Conservation (phyloP, 1,284 basidiomycete genomes). For the Stereum hirsutum region DNA sequence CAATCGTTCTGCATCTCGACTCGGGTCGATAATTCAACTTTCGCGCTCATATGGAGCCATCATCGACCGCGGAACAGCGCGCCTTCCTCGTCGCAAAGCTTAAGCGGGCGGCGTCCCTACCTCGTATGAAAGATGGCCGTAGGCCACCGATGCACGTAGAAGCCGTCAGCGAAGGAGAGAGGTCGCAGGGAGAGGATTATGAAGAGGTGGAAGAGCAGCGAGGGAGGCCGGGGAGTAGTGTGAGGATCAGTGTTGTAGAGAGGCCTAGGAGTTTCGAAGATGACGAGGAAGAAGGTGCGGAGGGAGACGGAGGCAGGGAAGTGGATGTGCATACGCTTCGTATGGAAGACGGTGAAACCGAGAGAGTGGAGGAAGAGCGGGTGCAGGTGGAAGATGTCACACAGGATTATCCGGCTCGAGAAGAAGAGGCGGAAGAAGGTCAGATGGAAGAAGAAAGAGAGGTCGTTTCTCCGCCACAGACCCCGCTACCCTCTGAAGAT, state of each 20-base stretch:
- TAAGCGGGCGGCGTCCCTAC: conserved; percentile 82
- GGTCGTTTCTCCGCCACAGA: conserved; percentile 13
- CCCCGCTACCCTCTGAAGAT: conserved; percentile 18
- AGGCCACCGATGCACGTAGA: conserved; percentile 77
- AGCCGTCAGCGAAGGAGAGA: conserved; percentile 70
- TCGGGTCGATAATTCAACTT: too few relatives aligned
- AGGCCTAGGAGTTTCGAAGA: not conserved
- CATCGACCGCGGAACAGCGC: conserved; percentile 58
- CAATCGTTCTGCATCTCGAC: too few relatives aligned
- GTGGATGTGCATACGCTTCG: too few relatives aligned
- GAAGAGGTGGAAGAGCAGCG: conserved; percentile 3
- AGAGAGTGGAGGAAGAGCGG: too few relatives aligned
- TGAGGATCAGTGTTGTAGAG: not conserved
- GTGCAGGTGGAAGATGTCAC: too few relatives aligned
- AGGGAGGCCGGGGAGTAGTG: not conserved
- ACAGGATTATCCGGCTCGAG: too few relatives aligned
- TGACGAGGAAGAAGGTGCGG: conserved; percentile 8
- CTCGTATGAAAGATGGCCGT: conserved; percentile 80
- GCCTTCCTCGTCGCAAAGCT: conserved; percentile 83
- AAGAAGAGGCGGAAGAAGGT: conserved; percentile 12
- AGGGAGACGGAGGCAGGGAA: conserved; percentile 11
- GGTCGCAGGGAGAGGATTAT: conserved; percentile 25
- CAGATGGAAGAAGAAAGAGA: conserved; percentile 15
- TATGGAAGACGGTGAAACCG: too few relatives aligned
- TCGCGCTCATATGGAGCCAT: conserved; percentile 38